Conservation (phyloP, 306 rosid genomes). For the Carpinus viminea region DNA sequence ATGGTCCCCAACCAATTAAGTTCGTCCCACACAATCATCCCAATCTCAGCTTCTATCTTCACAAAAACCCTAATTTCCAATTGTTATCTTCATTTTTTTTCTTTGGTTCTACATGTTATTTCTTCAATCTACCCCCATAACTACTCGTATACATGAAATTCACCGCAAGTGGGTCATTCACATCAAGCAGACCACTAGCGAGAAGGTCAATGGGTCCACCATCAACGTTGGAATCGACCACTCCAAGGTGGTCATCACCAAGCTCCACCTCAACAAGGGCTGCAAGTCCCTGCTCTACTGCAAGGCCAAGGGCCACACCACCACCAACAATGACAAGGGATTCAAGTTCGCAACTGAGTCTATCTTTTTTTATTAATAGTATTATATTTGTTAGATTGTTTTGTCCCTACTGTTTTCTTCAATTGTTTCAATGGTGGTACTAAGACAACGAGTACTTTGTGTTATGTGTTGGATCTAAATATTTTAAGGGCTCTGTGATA, state of each 20-base stretch:
- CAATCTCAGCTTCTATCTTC: too few species aligned
- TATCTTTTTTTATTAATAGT: not conserved
- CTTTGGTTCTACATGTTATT: too few species aligned
- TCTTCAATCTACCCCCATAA: too few species aligned
- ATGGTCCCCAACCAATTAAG: too few species aligned
- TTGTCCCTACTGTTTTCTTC: too few species aligned
- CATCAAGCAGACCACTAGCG: slow-evolving; percentile 83
- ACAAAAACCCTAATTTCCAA: too few species aligned
- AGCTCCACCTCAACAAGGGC: slow-evolving; percentile 84
- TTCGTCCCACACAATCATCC: too few species aligned
- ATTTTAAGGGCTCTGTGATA: not conserved
- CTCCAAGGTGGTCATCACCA: slow-evolving; percentile 73
- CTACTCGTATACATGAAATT: too few species aligned
- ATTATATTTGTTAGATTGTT: not conserved
- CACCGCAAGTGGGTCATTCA: slow-evolving; percentile 97
- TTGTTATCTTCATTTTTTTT: too few species aligned
- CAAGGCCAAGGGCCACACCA: slow-evolving; percentile 94
- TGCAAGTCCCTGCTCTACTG: slow-evolving; percentile 79
- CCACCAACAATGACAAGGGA: slow-evolving; percentile 92
- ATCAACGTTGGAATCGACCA: slow-evolving; percentile 86
- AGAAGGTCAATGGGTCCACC: slow-evolving; percentile 90
- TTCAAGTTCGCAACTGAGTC: slow-evolving; percentile 78
- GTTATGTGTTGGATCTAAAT: slow-evolving; percentile 26
- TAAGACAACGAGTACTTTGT: not conserved
- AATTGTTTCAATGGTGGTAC: not conserved